Evolutionary conservation across 2,329 filamentous ascomycete genomes (phyloP), one percentile per base, ranked within the genome.

Genomic region (Colletotrichum nymphaeae): DNA sequence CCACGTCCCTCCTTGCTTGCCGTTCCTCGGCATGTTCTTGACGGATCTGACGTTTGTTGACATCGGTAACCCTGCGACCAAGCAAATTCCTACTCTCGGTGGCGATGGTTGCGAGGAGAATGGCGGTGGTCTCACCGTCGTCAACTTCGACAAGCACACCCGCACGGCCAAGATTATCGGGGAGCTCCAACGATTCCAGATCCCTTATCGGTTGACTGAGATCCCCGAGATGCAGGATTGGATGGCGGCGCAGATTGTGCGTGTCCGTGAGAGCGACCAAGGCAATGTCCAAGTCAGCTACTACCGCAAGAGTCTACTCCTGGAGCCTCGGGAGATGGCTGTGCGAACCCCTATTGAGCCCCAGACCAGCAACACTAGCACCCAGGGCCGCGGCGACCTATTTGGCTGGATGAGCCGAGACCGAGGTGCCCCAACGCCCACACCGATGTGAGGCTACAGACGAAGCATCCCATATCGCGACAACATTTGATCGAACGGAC

Each of bases 131-230:
- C 88, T 94, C 78, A 91, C 92, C 0, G 94, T 98, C 37, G 95
- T 99, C 87, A 99, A 99, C 84, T 98, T 98, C 78, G 96, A 98
- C 87, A 98, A 98, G 85, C 95, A 98, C 81, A 93, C 92, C 78
- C 94, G 95, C 77, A 98, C 95, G 3, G 95, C 96, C 58, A 97
- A 95, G 83, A 97, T 98, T 80, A 97, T 99, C 78, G 94, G 94
- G 75, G 96, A 98, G 78, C 89, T 99, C 8, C 97, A 99, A 82
- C 93, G 95, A 22, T 98, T 98, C 86, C 97, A 99, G 83, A 94
- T 98, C 24, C 95, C 95, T 0, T 98, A 98, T 81, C 90, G 93
- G 7, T 89, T 99, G 22, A 89, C 89, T 1, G 93, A 97, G 79
- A 87, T 98, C 4, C 91, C 94, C 0, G 96, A 98, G 78, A 89